Evolutionary conservation across 805 yeast species (phyloP), one percentile per base, ranked within the genome.

Genomic region (Lipomyces yamadae): DNA sequence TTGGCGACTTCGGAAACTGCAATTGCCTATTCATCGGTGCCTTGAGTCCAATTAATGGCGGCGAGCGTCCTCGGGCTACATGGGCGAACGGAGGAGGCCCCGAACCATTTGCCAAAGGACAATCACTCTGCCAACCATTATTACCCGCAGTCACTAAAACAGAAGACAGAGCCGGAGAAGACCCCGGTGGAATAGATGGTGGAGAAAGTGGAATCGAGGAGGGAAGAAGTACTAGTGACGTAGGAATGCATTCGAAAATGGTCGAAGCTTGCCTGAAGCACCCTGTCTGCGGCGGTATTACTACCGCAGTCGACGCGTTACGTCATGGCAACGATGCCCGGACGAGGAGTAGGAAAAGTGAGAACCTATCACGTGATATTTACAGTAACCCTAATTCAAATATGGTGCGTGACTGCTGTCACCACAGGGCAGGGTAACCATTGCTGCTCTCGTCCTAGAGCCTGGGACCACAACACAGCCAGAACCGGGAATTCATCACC

Each of bases 31-130:
- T 37, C n/a, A 61, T 33, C 3, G 67, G 67, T 4, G 63, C 54
- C 6, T 63, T 60, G n/a, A 64, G 50, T 5, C 67, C 61, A 13
- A 64, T 64, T 13, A 64, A 50, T 8, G 67, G 67, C 42, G 67
- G 67, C n/a, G 67, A 64, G 58, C 39, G 15, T 37, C 55, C 61
- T 10, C 24, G 1, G 53, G 13, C 30, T 32, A 30, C n/a, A 29
- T n/a, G 55, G 29, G 24, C 33, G 32, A 6, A 18, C 15, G 34
- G 34, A 29, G 55, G 4, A 8, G 6, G 30, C n/a, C 13, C 55
- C 10, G 55, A 52, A 52, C 4, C 18, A 42, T n/a, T 24, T 7
- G 10, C 2, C 24, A n/a, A 18, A 42, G 6, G 18, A 42, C n/a
- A 42, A 42, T 4, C 7, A 42, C 8, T 10, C 24, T 11, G 6